phyloP scores from a whole-genome alignment of 371 early-diverging fungal species.

The Syncephalastrum sp. region DNA sequence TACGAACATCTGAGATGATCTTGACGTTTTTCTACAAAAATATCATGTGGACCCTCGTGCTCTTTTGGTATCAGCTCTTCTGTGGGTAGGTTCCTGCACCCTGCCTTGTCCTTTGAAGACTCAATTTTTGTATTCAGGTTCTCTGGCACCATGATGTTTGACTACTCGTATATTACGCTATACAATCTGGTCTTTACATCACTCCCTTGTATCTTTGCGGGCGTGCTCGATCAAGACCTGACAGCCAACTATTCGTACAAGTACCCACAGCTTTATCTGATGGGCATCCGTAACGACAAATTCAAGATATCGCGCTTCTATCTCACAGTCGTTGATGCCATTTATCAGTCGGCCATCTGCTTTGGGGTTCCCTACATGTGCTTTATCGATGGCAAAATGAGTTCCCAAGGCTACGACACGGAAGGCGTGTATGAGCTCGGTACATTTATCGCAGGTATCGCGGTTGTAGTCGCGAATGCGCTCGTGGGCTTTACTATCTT shows the following conservation, averaged over 20 bases:
- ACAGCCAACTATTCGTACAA: slow-evolving; percentile 72
- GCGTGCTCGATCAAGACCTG: slow-evolving; percentile 92
- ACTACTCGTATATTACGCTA: slow-evolving; percentile 78
- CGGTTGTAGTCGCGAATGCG: slow-evolving; percentile 82
- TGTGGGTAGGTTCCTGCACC: slow-evolving; percentile 56
- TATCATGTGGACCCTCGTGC: slow-evolving; percentile 73
- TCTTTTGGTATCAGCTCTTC: slow-evolving; percentile 82
- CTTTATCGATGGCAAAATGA: slow-evolving; percentile 48
- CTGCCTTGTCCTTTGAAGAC: slow-evolving; percentile 28
- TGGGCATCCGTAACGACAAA: slow-evolving; percentile 83
- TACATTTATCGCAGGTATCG: slow-evolving; percentile 76
- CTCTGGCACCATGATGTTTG: slow-evolving; percentile 67
- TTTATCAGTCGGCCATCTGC: slow-evolving; percentile 88
- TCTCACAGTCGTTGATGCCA: slow-evolving; percentile 80
- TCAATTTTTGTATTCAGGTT: slow-evolving; percentile 48
- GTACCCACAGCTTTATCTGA: slow-evolving; percentile 83
- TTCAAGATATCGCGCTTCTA: slow-evolving; percentile 83
- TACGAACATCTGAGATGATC: slow-evolving; percentile 77
- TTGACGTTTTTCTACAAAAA: slow-evolving; percentile 82
- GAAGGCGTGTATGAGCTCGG: slow-evolving; percentile 75
- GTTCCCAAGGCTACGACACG: slow-evolving; percentile 57
- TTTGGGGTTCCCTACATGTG: slow-evolving; percentile 70
- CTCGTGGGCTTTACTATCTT: slow-evolving; percentile 78
- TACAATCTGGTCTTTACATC: slow-evolving; percentile 81
- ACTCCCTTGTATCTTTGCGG: slow-evolving; percentile 67